Base-by-base conservation (phyloP, 2,329 filamentous ascomycete species). In the Lachnellula hyalina region DNA sequence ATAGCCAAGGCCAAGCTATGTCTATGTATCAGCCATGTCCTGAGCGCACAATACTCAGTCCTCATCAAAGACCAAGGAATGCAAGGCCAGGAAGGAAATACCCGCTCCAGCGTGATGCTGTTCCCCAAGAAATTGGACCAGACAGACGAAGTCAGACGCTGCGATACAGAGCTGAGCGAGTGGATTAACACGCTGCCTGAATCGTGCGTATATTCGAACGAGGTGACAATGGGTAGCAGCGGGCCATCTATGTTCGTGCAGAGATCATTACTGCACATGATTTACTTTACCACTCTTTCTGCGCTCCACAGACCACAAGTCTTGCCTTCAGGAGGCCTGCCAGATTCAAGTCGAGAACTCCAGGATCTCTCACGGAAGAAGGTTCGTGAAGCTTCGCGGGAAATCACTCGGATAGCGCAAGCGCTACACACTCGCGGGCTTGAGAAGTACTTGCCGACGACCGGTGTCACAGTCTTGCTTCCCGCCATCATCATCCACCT, bases 401-500 rank as follows among this genome's bases (percentile, higher is more conserved):
- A 92, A 63, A 96, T 96, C 66, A 96, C 92, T 2, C 83, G 82
- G 54, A 92, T 96, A 71, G 88, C 89, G 1, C 82, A 87, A 47
- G 85, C 90, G 61, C 77, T 96, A 45, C 86, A 90, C 68, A 77
- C 80, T 36, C 75, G 86, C 47, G 82, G 86, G 48, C 78, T 96
- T 12, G 90, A 93, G 59, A 82, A 81, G 54, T 96, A 84, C 66
- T 80, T 96, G 8, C 91, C 92, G 1, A 96, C 91, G 0, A 93
- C 90, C 0, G 91, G 91, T 40, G 91, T 96, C 9, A 96, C 92
- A 0, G 90, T 95, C 41, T 84, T 96, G 5, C 81, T 96, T 1
- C 92, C 92, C 0, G 91, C 92, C 19, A 93, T 96, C 74, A 96
- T 96, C 63, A 95, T 96, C 53, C 92, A 96, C 67, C 80, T 96